Evolutionary conservation across 108 stramenopile species (phyloP).

Genomic region (Aurantiochytrium sp.): DNA sequence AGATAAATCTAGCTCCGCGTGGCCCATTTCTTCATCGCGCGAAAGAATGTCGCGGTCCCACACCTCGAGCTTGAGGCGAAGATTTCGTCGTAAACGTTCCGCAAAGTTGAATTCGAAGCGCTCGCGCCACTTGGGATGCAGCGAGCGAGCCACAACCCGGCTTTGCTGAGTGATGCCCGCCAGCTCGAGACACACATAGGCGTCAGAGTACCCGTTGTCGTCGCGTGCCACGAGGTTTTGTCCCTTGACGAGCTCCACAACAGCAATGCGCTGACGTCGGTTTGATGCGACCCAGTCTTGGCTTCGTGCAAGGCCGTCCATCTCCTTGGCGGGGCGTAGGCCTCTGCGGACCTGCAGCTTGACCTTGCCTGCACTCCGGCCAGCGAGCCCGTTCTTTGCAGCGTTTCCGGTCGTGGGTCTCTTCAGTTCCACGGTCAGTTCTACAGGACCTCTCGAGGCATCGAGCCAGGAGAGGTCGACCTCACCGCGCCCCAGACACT

Average conservation of each 20-base stretch:
- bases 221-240: not conserved
- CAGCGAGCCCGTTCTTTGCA: not conserved
- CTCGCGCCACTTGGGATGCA: conserved; percentile 5
- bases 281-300: not conserved
- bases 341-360: not conserved
- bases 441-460: not conserved
- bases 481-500: not conserved
- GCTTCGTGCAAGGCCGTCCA: not conserved
- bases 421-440: not conserved
- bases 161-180: not conserved
- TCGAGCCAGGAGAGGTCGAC: not conserved
- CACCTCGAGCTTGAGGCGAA: not conserved
- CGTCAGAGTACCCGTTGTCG: not conserved
- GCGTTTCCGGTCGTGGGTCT: not conserved
- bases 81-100: not conserved
- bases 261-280: not conserved
- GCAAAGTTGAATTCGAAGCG: not conserved
- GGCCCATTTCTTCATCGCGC: not conserved
- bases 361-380: not conserved
- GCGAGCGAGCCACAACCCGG: not conserved
- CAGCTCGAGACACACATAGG: not conserved
- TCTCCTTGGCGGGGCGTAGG: not conserved
- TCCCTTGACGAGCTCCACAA: not conserved
- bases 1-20: not conserved
- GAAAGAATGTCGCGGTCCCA: conserved; percentile 9